Evolutionary conservation across 1,139 yeast genomes (phyloP).

Genomic region (Spathaspora sp.): DNA sequence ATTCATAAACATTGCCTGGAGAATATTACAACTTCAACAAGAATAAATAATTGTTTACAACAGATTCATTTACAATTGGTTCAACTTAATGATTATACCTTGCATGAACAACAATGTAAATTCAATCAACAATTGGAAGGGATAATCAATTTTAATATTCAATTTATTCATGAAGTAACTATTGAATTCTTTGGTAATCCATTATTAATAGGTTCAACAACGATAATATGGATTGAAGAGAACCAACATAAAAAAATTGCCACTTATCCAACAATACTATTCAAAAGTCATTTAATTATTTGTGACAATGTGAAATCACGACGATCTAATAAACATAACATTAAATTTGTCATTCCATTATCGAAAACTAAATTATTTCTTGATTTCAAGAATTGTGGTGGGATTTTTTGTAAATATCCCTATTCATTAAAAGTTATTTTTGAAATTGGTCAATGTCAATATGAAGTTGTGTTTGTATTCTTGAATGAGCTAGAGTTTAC

Average conservation of each 20-base stretch:
- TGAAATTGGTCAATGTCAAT: slow-evolving; percentile 39
- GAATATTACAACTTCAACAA: slow-evolving; percentile 2
- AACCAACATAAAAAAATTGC: slow-evolving; percentile 14
- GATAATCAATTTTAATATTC: slow-evolving; percentile 15
- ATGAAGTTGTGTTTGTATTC: slow-evolving; percentile 46
- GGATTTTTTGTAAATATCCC: slow-evolving; percentile 33
- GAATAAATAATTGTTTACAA: slow-evolving; percentile 2
- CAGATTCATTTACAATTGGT: slow-evolving; percentile 5
- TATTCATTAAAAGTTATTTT: slow-evolving; percentile 44
- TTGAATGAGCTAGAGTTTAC: slow-evolving; percentile 31
- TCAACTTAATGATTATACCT: slow-evolving; percentile 5
- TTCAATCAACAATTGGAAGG: neutral
- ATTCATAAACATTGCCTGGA: slow-evolving; percentile 23
- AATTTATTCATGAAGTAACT: slow-evolving; percentile 20
- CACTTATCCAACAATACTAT: slow-evolving; percentile 42
- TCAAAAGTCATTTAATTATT: slow-evolving; percentile 50
- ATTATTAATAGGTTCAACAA: slow-evolving; percentile 39
- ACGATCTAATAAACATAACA: slow-evolving; percentile 19
- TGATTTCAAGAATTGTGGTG: slow-evolving; percentile 30
- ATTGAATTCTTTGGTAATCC: slow-evolving; percentile 41
- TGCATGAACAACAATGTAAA: neutral
- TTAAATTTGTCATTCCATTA: slow-evolving; percentile 51
- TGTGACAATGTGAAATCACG: slow-evolving; percentile 15
- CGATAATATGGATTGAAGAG: slow-evolving; percentile 36
- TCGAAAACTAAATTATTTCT: slow-evolving; percentile 28